Evolutionary conservation across 208 protist species (phyloP).

Genomic region (Acanthamoeba lenticulata): DNA sequence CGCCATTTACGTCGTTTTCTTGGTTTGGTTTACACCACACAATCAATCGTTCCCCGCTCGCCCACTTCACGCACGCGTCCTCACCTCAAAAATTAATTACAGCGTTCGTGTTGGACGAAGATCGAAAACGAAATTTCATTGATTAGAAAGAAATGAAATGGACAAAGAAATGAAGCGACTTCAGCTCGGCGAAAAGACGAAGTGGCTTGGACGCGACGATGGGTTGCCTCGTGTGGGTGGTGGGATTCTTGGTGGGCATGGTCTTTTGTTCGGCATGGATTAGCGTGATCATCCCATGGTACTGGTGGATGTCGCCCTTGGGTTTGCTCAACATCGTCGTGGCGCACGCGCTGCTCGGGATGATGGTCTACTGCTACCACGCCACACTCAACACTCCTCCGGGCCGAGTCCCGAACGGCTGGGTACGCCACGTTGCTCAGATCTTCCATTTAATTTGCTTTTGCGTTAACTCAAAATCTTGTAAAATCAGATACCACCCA

Average conservation of each 20-base stretch:
- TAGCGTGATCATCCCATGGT: constrained; percentile 1
- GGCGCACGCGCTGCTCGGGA: background rate
- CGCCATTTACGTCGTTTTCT: too few relatives aligned
- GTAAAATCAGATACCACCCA: background rate
- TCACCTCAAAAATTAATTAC: too few relatives aligned
- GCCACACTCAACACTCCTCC: background rate
- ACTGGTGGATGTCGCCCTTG: background rate
- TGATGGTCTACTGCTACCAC: constrained; percentile 10
- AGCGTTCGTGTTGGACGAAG: too few relatives aligned
- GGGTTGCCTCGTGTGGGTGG: constrained; percentile 1
- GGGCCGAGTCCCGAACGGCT: background rate
- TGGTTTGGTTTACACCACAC: background rate
- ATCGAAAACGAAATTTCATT: too few relatives aligned
- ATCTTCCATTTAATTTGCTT: background rate
- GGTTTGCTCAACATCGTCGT: background rate
- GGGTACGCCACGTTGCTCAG: background rate
- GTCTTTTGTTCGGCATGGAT: background rate
- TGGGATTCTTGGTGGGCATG: background rate
- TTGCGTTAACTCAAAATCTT: background rate
- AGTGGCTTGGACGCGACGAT: background rate
- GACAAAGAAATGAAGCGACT: background rate
- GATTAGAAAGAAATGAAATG: too few relatives aligned
- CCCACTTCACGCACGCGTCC: too few relatives aligned
- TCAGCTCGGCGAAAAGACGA: background rate
- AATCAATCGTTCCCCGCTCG: background rate